Evolutionary conservation across 768 basidiomycete species (phyloP), one percentile per base, ranked within the genome.

Genomic region (Serpula lacrymans): DNA sequence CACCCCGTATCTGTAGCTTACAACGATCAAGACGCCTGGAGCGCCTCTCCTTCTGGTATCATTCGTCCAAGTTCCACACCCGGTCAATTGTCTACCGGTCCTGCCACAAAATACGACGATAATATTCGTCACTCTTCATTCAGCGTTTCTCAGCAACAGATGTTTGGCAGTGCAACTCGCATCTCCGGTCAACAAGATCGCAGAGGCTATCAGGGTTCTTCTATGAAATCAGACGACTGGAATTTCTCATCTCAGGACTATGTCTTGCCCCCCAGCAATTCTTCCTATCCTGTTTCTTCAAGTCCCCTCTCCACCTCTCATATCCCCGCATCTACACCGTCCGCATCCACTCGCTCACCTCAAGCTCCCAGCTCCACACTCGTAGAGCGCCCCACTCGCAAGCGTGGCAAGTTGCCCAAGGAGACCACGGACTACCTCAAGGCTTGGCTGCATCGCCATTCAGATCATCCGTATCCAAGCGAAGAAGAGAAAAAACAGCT

Each of bases 401-500:
- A 89, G 57, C 78, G 88, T 42, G 88, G 88, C 43, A 91, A 92
- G 65, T 76, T 92, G 8, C 88, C 88, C 31, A 91, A 91, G 69
- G 87, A 88, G 65, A 88, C 88, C 26, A 91, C 88, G 23, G 88
- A 92, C 64, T 88, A 80, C 54, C 76, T 92, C 62, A 89, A 90
- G 54, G 81, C 87, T 6, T 91, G 89, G 89, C 69, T 91, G 24
- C 84, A 91, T 55, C 78, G 84, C 48, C 88, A 92, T 57, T 84
- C 84, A 2, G 88, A 91, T 58, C 89, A 91, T 52, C 88, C 88
- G 18, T 92, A 92, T 60, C 88, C 88, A 23, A 83, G 80, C 51
- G 88, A 92, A 60, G 87, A 90, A 47, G 88, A 91, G 72, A 92
- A 92, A 67, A 90, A 90, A 56, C 84, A 87, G 58, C 67, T 92